Base-by-base conservation (phyloP, 305 asterid genomes). In the Fraxinus sp. region DNA sequence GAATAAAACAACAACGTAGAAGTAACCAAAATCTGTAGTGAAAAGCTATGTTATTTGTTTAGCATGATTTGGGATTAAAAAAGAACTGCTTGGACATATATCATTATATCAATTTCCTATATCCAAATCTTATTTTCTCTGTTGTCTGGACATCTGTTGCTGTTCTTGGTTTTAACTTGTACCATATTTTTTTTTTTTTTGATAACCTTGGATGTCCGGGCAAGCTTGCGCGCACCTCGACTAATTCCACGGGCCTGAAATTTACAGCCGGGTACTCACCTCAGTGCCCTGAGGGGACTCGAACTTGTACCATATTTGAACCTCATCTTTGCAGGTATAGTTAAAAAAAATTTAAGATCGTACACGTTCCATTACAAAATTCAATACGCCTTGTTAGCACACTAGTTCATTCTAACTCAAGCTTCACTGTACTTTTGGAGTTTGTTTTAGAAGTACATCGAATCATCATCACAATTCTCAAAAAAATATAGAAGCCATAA, bases 371-470 rank as follows among this genome's bases (percentile, higher is more conserved):
- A 22, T 64, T 7, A 28, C 33, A 64, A 64, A 7, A 7, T 20
- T 64, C 72, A 24, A 7, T 64, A 64, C 2, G 46, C 22, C 32
- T 22, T 59, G 35, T 28, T 6, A n/a, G 16, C 49, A 18, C 43
- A 57, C 49, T 78, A 57, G 81, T 64, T 78, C 26, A 57, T 78
- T 59, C 46, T 59, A 57, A 16, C 77, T n/a, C 77, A 72, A 72
- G 46, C 77, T 72, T 72, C 49, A n/a, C 24, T 16, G 26, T 16
- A 72, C 26, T 72, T 72, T 72, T 32, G 28, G 77, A 33, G 46
- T 72, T 32, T 33, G 43, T 35, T 35, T 14, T 2, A 72, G 46
- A 33, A 72, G 28, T 72, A 35, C 77, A 72, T 68, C 1, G 7
- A 68, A 68, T 28, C 39, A 28, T 14, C 4, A 70, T 14, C 4